Evolutionary conservation across 768 basidiomycete genomes (phyloP), one percentile per base, ranked within the genome.

Genomic region (Serendipita indica): DNA sequence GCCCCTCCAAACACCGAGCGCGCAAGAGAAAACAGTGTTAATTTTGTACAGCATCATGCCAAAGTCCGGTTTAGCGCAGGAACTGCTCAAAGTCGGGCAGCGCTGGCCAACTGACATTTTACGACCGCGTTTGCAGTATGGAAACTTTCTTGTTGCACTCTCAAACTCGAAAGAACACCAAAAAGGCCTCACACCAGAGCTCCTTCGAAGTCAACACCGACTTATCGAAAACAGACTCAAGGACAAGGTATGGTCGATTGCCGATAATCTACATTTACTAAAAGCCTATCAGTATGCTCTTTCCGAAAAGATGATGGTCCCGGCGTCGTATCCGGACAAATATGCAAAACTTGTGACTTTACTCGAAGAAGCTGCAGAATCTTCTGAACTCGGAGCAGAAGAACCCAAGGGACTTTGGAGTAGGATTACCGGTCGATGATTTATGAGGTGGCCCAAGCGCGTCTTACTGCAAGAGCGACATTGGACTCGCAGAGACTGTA

Each of bases 31-130:
- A 43, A 6, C 41, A n/a, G 16, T 43, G 5, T 43, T 7, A 6
- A 43, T 1, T 39, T 39, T 18, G 27, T n/a, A 5, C 27, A 7
- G 18, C 27, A 18, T 3, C 41, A 43, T 43, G 41, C 18, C 41
- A 6, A 43, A 43, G 18, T 66, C 69, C 58, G 74, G 73, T 61
- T 67, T 79, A 13, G 70, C 75, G 0, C 73, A 75, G 60, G 76
- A 78, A 64, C 74, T 88, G 62, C 70, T 68, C 39, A 64, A 69
- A 7, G 76, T 87, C 52, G 84, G 83, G 0, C 70, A 76, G 39
- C 67, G 74, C 35, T 90, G 87, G 84, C 76, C 78, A 14, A 70
- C 69, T 12, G 87, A 90, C 64, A 84, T 84, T 0, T 84, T 89
- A 67, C 77, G 87, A 2, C 86, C 85, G 1, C 82, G 85, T 62